Evolutionary conservation across 108 stramenopile genomes (phyloP).

Genomic region (Mediolabrus comicus): DNA sequence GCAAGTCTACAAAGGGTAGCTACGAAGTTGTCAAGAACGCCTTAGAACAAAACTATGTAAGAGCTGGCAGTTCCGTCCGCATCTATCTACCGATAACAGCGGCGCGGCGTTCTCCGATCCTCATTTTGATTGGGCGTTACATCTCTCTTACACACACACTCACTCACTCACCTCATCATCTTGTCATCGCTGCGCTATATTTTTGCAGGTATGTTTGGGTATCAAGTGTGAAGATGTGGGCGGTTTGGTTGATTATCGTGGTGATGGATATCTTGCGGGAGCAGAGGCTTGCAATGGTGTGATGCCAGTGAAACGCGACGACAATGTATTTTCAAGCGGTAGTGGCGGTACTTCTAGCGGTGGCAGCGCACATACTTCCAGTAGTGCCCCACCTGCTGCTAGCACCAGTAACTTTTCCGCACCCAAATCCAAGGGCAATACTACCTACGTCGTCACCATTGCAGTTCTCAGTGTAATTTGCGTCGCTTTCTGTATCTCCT

Average conservation of each 20-base stretch:
- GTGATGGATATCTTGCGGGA: conserved; percentile 7
- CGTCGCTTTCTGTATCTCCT: background rate
- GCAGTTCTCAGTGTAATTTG: background rate
- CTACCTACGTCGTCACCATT: background rate
- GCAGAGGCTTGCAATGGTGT: conserved; percentile 14
- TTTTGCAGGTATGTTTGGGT: conserved; percentile 3
- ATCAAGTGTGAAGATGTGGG: conserved; percentile 22
- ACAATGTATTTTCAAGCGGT: background rate
- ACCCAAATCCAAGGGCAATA: background rate
- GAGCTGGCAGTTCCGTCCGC: too few relatives aligned
- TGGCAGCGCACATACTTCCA: background rate
- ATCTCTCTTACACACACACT: background rate
- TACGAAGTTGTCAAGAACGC: conserved; percentile 21
- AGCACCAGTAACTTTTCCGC: background rate
- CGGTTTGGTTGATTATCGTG: conserved; percentile 3
- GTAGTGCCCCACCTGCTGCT: background rate
- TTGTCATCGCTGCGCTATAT: background rate
- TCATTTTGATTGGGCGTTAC: too few relatives aligned
- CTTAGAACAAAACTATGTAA: conserved; percentile 5
- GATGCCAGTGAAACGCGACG: conserved; percentile 4
- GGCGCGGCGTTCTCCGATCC: too few relatives aligned
- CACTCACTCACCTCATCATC: background rate
- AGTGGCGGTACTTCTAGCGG: background rate
- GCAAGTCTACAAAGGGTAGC: conserved; percentile 6
- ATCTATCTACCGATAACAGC: too few relatives aligned